Percentiles rank a stretch among this genome's conserved stretches.
Conservation (phyloP, 495 filamentous ascomycete genomes). For the Hypoxylon intermedium region DNA sequence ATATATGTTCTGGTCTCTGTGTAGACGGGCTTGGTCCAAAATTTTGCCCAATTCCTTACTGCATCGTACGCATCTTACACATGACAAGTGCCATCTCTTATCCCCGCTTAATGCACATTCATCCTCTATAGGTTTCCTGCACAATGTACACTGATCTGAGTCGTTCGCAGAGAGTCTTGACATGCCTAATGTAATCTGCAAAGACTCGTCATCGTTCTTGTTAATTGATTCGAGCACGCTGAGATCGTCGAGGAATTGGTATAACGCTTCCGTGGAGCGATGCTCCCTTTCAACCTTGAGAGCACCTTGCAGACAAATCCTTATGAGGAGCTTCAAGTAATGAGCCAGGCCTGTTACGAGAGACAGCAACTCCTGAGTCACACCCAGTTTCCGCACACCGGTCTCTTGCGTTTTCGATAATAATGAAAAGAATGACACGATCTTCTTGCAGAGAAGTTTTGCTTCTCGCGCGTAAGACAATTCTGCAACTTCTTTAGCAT, state of each 20-base stretch:
- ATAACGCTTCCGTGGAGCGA: conserved; percentile 72
- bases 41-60: conserved; percentile 71
- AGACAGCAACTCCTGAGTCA: conserved; percentile 94
- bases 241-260: conserved; percentile 81
- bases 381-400: conserved; percentile 84
- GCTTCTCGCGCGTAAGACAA: conserved; percentile 92
- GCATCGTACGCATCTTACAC: conserved; percentile 79
- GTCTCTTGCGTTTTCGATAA: conserved; percentile 93
- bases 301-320: conserved; percentile 93
- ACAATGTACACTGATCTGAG: conserved; percentile 81
- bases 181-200: conserved; percentile 77
- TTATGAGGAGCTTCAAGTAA: conserved; percentile 96
- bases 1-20: conserved; percentile 67
- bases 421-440: conserved; percentile 95
- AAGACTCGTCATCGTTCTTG: conserved; percentile 71
- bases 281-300: conserved; percentile 89
- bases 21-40: conserved; percentile 69
- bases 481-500: conserved; percentile 58
- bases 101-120: conserved; percentile 78
- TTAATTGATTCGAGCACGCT: conserved; percentile 74
- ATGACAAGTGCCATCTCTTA: conserved; percentile 81
- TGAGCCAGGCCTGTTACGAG: conserved; percentile 96
- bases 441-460: conserved; percentile 98
- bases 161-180: conserved; percentile 74
- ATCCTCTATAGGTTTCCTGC: conserved; percentile 90